Percentiles rank a stretch among this genome's conserved stretches.
Conservation (phyloP, 176 grass and related monocot species). For the Rhynchospora breviuscula region DNA sequence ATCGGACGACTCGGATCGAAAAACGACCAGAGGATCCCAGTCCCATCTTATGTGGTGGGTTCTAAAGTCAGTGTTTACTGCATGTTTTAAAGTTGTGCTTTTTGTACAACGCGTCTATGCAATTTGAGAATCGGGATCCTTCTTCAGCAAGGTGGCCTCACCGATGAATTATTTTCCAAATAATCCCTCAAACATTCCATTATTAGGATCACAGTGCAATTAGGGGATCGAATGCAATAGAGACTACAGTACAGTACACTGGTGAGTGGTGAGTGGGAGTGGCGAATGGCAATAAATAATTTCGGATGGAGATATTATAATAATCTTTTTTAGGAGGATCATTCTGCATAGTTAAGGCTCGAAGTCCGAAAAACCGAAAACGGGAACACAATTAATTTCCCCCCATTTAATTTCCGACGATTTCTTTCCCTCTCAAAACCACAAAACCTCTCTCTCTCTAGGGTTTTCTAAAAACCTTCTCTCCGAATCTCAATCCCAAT, state of each 20-base stretch:
- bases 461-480: not conserved
- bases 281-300: too few relatives aligned
- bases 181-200: too few relatives aligned
- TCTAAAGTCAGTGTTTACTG: not conserved
- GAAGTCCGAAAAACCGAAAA: not conserved
- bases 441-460: slow-evolving; percentile 11
- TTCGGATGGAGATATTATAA: too few relatives aligned
- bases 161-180: too few relatives aligned
- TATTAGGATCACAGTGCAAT: too few relatives aligned
- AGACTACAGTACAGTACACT: too few relatives aligned
- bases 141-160: not conserved
- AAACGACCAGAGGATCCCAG: too few relatives aligned
- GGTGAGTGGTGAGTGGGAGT: too few relatives aligned
- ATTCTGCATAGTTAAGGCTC: not conserved
- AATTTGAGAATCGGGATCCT: not conserved
- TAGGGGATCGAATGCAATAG: too few relatives aligned
- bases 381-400: not conserved
- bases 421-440: slow-evolving; percentile 27
- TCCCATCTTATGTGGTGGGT: not conserved
- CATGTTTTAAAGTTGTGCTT: not conserved
- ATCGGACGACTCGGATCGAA: too few relatives aligned
- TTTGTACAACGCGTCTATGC: not conserved
- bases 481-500: not conserved
- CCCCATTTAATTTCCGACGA: slow-evolving; percentile 2
- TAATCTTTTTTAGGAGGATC: not conserved